These are phyloP conservation scores for Lotmaria passim DNA, from an alignment of 208 protist genomes.

Conservation along the genomic window DNA sequence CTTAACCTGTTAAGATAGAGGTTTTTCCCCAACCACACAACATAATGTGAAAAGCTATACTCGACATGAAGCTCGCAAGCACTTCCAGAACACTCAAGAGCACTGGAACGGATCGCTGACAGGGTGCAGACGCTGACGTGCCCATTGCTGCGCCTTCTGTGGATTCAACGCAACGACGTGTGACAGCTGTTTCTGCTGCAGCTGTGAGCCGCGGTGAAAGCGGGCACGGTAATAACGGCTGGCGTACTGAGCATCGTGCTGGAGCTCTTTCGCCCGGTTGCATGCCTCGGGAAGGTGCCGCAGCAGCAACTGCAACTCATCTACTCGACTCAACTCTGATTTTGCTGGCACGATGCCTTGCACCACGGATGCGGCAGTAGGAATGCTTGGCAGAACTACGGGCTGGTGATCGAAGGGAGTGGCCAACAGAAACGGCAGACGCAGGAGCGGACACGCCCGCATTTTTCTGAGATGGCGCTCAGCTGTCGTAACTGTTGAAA, in stretches of 20 bases:
- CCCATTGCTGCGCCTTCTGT: slow-evolving; percentile 42
- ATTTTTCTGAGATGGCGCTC: background rate
- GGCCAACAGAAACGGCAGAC: slow-evolving; percentile 34
- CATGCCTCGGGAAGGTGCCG: slow-evolving; percentile 52
- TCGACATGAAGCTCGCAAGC: too few relatives aligned
- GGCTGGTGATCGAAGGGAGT: slow-evolving; percentile 79
- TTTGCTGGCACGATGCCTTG: slow-evolving; percentile 28
- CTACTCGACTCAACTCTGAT: slow-evolving; percentile 33
- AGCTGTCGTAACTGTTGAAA: background rate
- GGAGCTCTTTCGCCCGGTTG: slow-evolving; percentile 51
- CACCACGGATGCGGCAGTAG: slow-evolving; percentile 17
- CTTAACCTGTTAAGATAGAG: too few relatives aligned
- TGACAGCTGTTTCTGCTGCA: slow-evolving; percentile 40
- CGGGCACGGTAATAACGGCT: slow-evolving; percentile 75
- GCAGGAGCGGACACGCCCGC: background rate
- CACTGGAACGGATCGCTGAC: slow-evolving; percentile 33
- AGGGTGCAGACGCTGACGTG: slow-evolving; percentile 15
- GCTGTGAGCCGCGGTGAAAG: slow-evolving; percentile 54
- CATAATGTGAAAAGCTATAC: too few relatives aligned
- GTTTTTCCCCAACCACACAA: too few relatives aligned
- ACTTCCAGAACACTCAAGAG: slow-evolving; percentile 5
- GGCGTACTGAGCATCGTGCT: slow-evolving; percentile 52
- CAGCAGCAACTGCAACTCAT: slow-evolving; percentile 61
- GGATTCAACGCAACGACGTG: slow-evolving; percentile 10
- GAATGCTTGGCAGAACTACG: slow-evolving; percentile 42